Evolutionary conservation across 129 eudicot genomes (phyloP).

Genomic region (Helichrysum umbraculigerum): DNA sequence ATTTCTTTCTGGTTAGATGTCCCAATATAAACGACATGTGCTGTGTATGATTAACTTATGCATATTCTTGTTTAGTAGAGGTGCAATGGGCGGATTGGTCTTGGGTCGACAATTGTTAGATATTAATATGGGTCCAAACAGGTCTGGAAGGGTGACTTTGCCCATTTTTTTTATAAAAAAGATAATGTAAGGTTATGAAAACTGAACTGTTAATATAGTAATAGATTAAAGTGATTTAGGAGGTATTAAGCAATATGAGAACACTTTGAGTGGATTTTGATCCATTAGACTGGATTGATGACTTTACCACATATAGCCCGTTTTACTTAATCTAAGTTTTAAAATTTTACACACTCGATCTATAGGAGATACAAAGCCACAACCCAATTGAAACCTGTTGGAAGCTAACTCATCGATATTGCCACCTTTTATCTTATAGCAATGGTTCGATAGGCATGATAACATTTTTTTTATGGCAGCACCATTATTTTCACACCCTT

Average conservation of each 20-base stretch:
- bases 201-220: background rate
- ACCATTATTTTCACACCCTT: background rate
- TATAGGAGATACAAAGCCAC: background rate
- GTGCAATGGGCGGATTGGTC: background rate
- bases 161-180: too few relatives aligned
- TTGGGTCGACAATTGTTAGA: background rate
- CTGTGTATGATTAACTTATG: background rate
- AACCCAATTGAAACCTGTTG: background rate
- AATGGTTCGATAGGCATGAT: background rate
- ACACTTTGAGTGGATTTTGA: background rate
- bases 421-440: slow-evolving; percentile 2
- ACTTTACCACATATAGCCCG: background rate
- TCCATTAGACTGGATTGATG: background rate
- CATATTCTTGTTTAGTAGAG: background rate
- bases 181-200: background rate
- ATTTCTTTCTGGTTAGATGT: background rate
- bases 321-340: background rate
- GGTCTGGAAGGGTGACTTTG: background rate
- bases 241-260: background rate
- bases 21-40: background rate
- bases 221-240: background rate
- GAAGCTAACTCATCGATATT: background rate
- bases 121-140: background rate
- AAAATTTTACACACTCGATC: background rate
- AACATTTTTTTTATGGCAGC: background rate